Conservation (phyloP, 345 rosid species). For the Eucalyptus globulus region DNA sequence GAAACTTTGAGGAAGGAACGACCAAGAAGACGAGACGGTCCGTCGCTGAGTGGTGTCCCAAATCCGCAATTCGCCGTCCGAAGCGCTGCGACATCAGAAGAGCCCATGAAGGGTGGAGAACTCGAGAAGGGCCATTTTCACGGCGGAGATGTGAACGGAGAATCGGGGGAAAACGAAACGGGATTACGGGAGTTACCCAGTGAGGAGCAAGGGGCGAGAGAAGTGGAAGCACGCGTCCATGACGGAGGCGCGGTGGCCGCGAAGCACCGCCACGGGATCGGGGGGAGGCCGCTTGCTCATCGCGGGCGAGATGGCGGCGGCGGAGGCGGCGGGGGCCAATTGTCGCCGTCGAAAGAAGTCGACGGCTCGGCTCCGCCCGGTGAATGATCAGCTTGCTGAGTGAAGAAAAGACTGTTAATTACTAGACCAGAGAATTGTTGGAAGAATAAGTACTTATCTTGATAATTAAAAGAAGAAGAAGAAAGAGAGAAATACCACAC, state of each 20-base stretch:
- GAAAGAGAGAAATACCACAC: no score
- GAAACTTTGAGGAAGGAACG: not conserved
- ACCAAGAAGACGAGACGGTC: constrained; percentile 69
- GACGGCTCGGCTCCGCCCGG: not conserved
- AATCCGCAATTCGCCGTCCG: constrained; percentile 84
- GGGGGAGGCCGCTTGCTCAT: constrained; percentile 72
- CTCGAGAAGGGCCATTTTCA: no score
- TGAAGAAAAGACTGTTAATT: not conserved
- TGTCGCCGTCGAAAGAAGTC: not conserved
- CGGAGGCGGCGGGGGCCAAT: not conserved
- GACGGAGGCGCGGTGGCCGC: constrained; percentile 93
- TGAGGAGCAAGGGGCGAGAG: constrained; percentile 51
- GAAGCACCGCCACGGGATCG: constrained; percentile 79
- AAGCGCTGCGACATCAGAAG: constrained; percentile 27
- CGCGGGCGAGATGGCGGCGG: not conserved
- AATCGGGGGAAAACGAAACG: not conserved
- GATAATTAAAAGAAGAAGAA: no score
- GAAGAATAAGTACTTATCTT: not conserved
- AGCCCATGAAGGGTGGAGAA: not conserved
- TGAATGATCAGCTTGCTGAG: not conserved
- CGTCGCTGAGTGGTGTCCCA: constrained; percentile 79
- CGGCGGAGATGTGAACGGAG: not conserved
- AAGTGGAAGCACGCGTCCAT: constrained; percentile 75
- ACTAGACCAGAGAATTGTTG: not conserved
- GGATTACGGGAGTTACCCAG: constrained; percentile 32